Percentiles rank a stretch among this genome's conserved stretches.
These are phyloP conservation scores for Suillus sp. DNA, from an alignment of 768 basidiomycete species.

Conservation along the genomic window DNA sequence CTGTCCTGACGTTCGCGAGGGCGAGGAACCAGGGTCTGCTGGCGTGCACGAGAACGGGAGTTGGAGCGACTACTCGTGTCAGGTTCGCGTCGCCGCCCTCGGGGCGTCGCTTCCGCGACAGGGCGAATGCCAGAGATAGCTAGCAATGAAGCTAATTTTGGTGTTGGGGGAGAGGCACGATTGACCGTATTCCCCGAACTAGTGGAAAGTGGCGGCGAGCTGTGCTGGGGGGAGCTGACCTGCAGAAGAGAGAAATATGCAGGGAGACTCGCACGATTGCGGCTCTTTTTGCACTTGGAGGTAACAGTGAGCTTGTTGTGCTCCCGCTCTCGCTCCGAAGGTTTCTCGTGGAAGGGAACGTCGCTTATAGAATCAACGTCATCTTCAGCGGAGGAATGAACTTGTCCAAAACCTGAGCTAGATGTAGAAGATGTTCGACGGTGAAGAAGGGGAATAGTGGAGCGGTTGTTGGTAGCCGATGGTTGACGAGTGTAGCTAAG, in stretches of 20 bases:
- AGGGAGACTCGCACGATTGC: slow-evolving; percentile 73
- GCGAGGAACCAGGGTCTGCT: slow-evolving; percentile 16
- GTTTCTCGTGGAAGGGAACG: slow-evolving; percentile 34
- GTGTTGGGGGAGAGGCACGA: slow-evolving; percentile 59
- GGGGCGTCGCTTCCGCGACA: slow-evolving; percentile 46
- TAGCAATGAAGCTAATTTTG: slow-evolving; percentile 45
- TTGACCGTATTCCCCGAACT: slow-evolving; percentile 48
- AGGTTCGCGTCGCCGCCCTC: slow-evolving; percentile 53
- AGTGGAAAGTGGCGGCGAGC: slow-evolving; percentile 37
- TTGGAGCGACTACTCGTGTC: slow-evolving; percentile 43
- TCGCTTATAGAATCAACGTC: slow-evolving; percentile 40
- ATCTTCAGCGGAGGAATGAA: slow-evolving; percentile 48
- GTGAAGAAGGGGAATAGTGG: slow-evolving; percentile 59
- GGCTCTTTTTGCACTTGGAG: slow-evolving; percentile 49
- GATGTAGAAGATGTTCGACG: slow-evolving; percentile 53
- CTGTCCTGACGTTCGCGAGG: slow-evolving; percentile 25
- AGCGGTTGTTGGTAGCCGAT: slow-evolving; percentile 69
- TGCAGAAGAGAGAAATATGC: slow-evolving; percentile 76
- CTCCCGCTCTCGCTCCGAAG: slow-evolving; percentile 27
- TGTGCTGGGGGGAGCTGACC: slow-evolving; percentile 48
- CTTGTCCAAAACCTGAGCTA: slow-evolving; percentile 32
- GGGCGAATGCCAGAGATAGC: slow-evolving; percentile 38
- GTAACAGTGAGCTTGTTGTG: slow-evolving; percentile 33
- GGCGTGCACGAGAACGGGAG: slow-evolving; percentile 42
- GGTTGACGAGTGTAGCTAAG: slow-evolving; percentile 71